Percentiles rank a stretch among this genome's conserved stretches.
Evolutionary conservation across 2,329 filamentous ascomycete species (phyloP).

Genomic region (Pezicula carpinea): DNA sequence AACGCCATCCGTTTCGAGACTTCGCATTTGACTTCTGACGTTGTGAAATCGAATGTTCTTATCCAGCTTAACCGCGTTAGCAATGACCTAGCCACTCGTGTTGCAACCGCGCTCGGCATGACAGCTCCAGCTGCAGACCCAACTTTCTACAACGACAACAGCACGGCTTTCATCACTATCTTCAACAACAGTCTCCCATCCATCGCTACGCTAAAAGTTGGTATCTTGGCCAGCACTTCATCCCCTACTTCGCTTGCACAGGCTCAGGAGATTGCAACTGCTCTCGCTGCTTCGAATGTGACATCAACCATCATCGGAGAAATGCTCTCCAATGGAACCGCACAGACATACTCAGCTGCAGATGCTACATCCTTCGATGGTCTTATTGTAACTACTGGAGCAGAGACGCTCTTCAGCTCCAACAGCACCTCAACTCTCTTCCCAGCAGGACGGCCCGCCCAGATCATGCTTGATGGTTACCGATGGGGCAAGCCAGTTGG

Average conservation of each 20-base stretch:
- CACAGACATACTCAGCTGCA: conserved; percentile 60
- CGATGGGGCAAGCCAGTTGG: conserved; percentile 67
- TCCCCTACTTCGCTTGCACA: conserved; percentile 40
- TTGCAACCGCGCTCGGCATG: conserved; percentile 57
- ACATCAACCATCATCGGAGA: conserved; percentile 58
- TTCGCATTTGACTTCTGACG: conserved; percentile 49
- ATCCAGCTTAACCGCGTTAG: conserved; percentile 64
- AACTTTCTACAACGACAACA: conserved; percentile 66
- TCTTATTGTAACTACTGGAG: conserved; percentile 54
- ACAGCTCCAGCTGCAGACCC: conserved; percentile 52
- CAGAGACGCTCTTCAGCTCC: conserved; percentile 45
- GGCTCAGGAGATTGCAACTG: conserved; percentile 44
- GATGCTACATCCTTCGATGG: conserved; percentile 60
- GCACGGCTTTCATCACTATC: conserved; percentile 54
- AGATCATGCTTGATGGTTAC: conserved; percentile 60
- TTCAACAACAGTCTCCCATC: conserved; percentile 53
- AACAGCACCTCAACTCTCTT: conserved; percentile 48
- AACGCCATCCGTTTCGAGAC: conserved; percentile 71
- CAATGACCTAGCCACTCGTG: conserved; percentile 62
- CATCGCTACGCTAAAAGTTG: conserved; percentile 60
- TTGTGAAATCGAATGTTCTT: conserved; percentile 62
- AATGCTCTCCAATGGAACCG: conserved; percentile 46
- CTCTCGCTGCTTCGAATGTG: conserved; percentile 46
- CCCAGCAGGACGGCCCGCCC: conserved; percentile 56
- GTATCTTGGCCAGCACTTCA: conserved; percentile 49